A percentile compares a stretch with the other conserved stretches of the same genome.
phyloP scores from a whole-genome alignment of 1,139 yeast genomes.

The Blastobotrys indianensis region DNA sequence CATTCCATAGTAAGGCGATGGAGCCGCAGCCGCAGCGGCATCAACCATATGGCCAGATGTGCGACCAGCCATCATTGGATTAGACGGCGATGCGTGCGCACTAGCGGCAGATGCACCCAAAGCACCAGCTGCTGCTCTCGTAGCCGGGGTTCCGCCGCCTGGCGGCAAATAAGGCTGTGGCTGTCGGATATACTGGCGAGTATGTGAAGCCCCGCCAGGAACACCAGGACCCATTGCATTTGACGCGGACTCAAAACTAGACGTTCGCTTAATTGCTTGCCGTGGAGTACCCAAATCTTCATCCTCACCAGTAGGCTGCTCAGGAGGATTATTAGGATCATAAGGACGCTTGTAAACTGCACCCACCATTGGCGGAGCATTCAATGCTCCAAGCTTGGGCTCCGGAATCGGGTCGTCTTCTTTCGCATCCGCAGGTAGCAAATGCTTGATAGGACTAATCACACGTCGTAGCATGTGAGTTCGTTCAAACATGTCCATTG shows the following conservation, averaged over 20 bases:
- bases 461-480: conserved; percentile 54
- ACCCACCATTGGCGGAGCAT: conserved; percentile 91
- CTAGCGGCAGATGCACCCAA: neutral
- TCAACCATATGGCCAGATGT: neutral
- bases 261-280: conserved; percentile 8
- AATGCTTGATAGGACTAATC: conserved; percentile 76
- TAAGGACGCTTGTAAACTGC: conserved; percentile 77
- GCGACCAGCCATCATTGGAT: neutral
- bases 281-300: conserved; percentile 9
- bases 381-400: conserved; percentile 70
- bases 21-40: neutral
- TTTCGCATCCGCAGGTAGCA: conserved; percentile 68
- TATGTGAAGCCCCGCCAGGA: conserved; percentile 1
- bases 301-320: conserved; percentile 48
- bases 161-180: conserved; percentile 10
- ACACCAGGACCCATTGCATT: conserved; percentile 4
- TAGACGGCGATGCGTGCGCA: neutral
- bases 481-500: conserved; percentile 50
- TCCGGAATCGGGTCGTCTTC: conserved; percentile 73
- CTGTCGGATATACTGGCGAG: conserved; percentile 7
- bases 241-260: conserved; percentile 9
- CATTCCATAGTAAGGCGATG: too few relatives aligned
- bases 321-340: conserved; percentile 64
- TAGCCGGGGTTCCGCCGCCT: conserved; percentile 3
- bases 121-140: neutral